These are phyloP conservation scores for Sutorius eximius DNA, from an alignment of 1,284 basidiomycete genomes.

Conservation along the genomic window DNA sequence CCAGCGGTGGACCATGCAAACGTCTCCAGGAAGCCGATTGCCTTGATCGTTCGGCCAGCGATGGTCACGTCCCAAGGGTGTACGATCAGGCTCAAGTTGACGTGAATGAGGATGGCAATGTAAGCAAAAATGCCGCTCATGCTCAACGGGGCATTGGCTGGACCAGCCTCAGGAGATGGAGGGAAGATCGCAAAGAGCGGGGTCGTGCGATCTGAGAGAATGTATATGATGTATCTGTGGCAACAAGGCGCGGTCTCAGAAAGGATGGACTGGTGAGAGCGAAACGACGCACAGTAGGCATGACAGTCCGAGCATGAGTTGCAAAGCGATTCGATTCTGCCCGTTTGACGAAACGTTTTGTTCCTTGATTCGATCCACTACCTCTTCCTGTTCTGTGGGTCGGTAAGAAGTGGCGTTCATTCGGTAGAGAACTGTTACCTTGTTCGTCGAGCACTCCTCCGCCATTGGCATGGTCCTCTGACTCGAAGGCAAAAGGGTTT, in stretches of 20 bases:
- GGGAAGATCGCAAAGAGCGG: constrained; percentile 48
- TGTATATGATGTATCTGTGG: constrained; percentile 44
- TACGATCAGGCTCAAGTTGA: constrained; percentile 45
- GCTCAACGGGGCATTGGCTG: constrained; percentile 34
- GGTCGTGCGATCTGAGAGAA: constrained; percentile 41
- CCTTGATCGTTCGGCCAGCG: constrained; percentile 30
- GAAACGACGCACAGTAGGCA: constrained; percentile 42
- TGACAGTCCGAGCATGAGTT: constrained; percentile 44
- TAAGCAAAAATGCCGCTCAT: constrained; percentile 43
- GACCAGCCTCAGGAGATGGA: constrained; percentile 7
- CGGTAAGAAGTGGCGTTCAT: constrained; percentile 1
- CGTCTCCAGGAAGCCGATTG: constrained; percentile 43
- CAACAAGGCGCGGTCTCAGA: not conserved
- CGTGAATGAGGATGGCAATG: constrained; percentile 46
- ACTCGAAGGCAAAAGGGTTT: constrained; percentile 41
- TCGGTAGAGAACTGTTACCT: constrained; percentile 32
- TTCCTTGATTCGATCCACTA: constrained; percentile 44
- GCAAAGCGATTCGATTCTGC: constrained; percentile 38
- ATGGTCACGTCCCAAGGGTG: constrained; percentile 33
- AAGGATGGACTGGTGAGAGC: not conserved
- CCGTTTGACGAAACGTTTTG: constrained; percentile 42
- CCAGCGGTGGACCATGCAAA: constrained; percentile 48
- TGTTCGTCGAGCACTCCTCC: constrained; percentile 50
- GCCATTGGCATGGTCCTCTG: constrained; percentile 33
- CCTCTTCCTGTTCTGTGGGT: constrained; percentile 51